Evolutionary conservation across 352 stramenopile species (phyloP), one percentile per base, ranked within the genome.

Genomic region (Pythium brachiatum): DNA sequence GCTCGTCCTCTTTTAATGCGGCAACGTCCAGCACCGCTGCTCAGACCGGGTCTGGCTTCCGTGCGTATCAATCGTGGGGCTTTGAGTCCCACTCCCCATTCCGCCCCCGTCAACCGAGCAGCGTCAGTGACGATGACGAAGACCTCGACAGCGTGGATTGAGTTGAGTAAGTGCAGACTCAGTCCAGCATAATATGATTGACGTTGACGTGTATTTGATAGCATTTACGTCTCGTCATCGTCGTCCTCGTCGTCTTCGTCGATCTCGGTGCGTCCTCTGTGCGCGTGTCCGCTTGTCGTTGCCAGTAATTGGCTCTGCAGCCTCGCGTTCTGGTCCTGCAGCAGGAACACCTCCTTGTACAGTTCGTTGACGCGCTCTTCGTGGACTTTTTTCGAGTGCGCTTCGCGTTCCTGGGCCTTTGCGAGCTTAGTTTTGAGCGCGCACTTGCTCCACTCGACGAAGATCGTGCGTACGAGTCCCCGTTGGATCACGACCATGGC

Each of bases 81-180:
- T 18, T 54, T 6, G 55, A 44, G 32, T 51, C 39, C 7, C 16
- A 31, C 7, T 38, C 32, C 7, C 55, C 56, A 32, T 39, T 32
- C 27, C 64, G 64, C 1, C 43, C 36, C 4, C 64, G 59, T 48
- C 66, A 81, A 47, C 44, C 41, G 39, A 86, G 74, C 62, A 64
- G 46, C 27, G 55, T 57, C 44, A 76, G 71, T 54, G 81, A 71
- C 56, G 70, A 79, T 8, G 52, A 53, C 29, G 79, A 89, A 64
- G 82, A 86, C 23, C 72, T 92, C 71, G 79, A 92, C 27, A 73
- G 80, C 59, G 69, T 92, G 32, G 83, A 92, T 55, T 92, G 36
- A 44, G 31, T 36, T 9, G n/a, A n/a, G 21, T 18, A 39, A n/a
- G 34, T 41, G 34, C 34, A 16, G 34, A 13, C 12, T 41, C 12